phyloP scores from a whole-genome alignment of 2,329 filamentous ascomycete genomes.

The Sclerotinia spermophila region DNA sequence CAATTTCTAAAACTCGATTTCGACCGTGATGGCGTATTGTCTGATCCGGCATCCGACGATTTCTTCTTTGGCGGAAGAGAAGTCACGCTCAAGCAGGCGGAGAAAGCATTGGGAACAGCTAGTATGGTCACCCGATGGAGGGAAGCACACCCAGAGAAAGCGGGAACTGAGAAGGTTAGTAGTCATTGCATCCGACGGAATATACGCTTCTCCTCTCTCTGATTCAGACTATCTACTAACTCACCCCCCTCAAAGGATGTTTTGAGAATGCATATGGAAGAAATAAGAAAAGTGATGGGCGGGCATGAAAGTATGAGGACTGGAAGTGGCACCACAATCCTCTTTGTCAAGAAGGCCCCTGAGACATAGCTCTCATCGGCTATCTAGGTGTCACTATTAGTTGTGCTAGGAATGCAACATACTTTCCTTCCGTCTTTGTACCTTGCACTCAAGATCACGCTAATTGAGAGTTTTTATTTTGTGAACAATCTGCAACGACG shows the following conservation, averaged over 20 bases:
- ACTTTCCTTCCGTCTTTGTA: no score
- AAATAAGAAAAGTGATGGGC: slow-evolving; percentile 23
- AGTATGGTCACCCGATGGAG: slow-evolving; percentile 42
- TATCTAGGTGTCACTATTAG: neutral
- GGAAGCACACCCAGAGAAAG: slow-evolving; percentile 39
- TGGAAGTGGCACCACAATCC: slow-evolving; percentile 22
- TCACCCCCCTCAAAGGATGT: neutral
- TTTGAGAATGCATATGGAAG: slow-evolving; percentile 18
- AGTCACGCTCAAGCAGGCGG: slow-evolving; percentile 25
- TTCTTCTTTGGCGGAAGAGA: slow-evolving; percentile 32
- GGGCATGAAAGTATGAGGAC: slow-evolving; percentile 21
- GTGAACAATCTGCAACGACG: no score
- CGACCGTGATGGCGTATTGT: slow-evolving; percentile 36
- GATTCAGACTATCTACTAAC: neutral
- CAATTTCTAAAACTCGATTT: slow-evolving; percentile 40
- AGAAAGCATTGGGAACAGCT: slow-evolving; percentile 36
- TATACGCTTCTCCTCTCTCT: neutral
- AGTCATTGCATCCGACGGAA: neutral
- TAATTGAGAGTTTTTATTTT: no score
- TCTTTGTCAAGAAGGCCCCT: slow-evolving; percentile 27
- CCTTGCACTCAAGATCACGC: no score
- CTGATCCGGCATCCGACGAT: slow-evolving; percentile 24
- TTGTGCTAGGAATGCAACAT: neutral
- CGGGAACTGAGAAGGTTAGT: slow-evolving; percentile 36
- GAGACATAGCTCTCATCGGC: neutral